Base-by-base conservation (phyloP, 192 early-diverging fungal species). In the Entomortierella lignicola region DNA sequence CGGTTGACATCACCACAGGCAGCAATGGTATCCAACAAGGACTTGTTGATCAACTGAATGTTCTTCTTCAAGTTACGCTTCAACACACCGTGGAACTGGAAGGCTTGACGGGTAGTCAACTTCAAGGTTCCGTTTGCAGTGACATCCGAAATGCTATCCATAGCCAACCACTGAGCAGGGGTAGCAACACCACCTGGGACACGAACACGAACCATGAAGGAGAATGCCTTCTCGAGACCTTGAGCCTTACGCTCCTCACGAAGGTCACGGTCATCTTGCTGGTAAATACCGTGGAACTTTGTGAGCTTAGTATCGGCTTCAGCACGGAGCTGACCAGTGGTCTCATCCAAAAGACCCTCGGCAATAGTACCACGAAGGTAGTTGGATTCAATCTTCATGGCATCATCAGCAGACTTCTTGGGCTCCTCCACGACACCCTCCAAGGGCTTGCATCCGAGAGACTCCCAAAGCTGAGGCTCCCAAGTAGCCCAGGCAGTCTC, bases 1-100 rank as follows among this genome's bases (percentile, higher is more conserved):
- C 97, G 91, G 87, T 98, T 98, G 68, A 98, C 97, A 84, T 98
- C 97, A 64, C 97, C 97, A 83, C 97, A 98, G 53, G 97, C 97
- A 44, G 97, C 97, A 51, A 98, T 89, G 31, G 96, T 97, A 83
- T 95, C 92, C 83, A 98, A 90, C 55, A 97, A 83, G 27, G 88
- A 88, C 63, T 91, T 91, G 85, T 98, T 98, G 86, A 98, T 97
- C 62, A 90, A 92, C 63, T 94, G 94, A 70, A 97, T 97, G 60
- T 95, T 88, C 56, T 86, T 79, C 85, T 94, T 96, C 51, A 98
- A 86, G 69, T 95, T 91, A 72, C 88, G 86, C 89, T 98, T 98
- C 72, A 98, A 81, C 60, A 98, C 91, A 69, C 97, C 97, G 72
- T 98, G 97, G 73, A 97, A 92, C 84, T 98, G 97, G 92, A 95